Evolutionary conservation across 768 basidiomycete species (phyloP), one percentile per base, ranked within the genome.

Genomic region (Suillus occidentalis): DNA sequence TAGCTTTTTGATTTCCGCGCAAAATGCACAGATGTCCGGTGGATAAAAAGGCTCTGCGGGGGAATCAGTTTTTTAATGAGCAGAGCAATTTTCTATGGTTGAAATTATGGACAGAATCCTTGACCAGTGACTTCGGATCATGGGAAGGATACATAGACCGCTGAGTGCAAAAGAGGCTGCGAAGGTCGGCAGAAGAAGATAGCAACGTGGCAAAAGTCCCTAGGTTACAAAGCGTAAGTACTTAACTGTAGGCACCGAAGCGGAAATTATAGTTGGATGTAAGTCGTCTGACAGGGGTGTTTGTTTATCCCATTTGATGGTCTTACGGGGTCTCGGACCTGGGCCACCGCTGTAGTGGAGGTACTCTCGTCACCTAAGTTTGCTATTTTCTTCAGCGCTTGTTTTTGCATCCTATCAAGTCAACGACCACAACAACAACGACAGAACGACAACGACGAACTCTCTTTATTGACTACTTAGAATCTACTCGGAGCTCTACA

Each of bases 311-410:
- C 22, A 37, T n/a, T 37, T 57, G 14, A 9, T 6, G n/a, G 37
- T 25, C 22, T 18, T 37, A 39, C 37, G 57, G 57, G 57, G 57
- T 58, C 57, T 58, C 57, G 57, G 57, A 58, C 57, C 57, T 18
- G 18, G 57, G 12, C 10, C 57, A 58, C 39, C 16, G 57, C 37
- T 25, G 22, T 20, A 55, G 34, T 55, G 36, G 53, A n/a, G 20
- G 53, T 55, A 20, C 53, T 55, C 53, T 34, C 53, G 28, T 55
- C 53, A 58, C 57, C 16, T 58, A 36, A 36, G 34, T 36, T 37
- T 22, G 18, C 56, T 40, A 58, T 58, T 58, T 40, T 58, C 57
- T 55, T 55, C 20, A 55, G 57, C 57, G 57, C 57, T 58, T 25
- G 57, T 58, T 58, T n/a, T 37, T 58, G 22, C 6, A 14, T 40